Evolutionary conservation across 2,329 filamentous ascomycete genomes (phyloP).

Genomic region (Daldinia eschscholtzii): DNA sequence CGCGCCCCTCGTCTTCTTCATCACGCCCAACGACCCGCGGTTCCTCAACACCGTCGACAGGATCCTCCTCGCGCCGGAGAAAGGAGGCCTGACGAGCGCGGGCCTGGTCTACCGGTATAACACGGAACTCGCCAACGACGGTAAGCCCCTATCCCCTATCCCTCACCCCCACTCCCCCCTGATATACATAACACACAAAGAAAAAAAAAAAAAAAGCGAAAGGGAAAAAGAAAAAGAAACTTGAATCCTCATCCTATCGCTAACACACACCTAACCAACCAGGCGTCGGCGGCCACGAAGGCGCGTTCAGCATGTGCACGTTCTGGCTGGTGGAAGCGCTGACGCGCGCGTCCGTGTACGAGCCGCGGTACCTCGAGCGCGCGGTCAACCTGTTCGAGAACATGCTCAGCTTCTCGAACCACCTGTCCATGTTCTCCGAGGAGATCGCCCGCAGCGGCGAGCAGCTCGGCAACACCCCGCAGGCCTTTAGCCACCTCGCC

Average conservation of each 20-base stretch:
- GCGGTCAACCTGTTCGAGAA: constrained; percentile 81
- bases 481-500: constrained; percentile 82
- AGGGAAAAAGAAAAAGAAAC: too few relatives aligned
- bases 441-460: constrained; percentile 81
- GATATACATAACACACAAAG: too few relatives aligned
- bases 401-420: constrained; percentile 81
- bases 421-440: constrained; percentile 82
- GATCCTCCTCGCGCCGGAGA: constrained; percentile 79
- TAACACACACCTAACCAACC: constrained; percentile 15
- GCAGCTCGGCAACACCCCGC: constrained; percentile 83
- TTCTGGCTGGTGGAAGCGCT: constrained; percentile 87
- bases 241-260: neutral
- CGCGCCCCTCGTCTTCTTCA: constrained; percentile 83
- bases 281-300: constrained; percentile 81
- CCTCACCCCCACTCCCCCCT: neutral
- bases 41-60: constrained; percentile 79
- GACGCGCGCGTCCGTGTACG: constrained; percentile 74
- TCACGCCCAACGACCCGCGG: constrained; percentile 80
- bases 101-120: constrained; percentile 83
- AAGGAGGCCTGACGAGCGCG: constrained; percentile 80
- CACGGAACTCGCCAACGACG: constrained; percentile 75
- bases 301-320: constrained; percentile 84
- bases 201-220: too few relatives aligned
- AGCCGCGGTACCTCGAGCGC: constrained; percentile 71
- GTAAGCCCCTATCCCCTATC: constrained; percentile 56